phyloP scores from a whole-genome alignment of 495 filamentous ascomycete species.

The Lasiosphaeria hispida region DNA sequence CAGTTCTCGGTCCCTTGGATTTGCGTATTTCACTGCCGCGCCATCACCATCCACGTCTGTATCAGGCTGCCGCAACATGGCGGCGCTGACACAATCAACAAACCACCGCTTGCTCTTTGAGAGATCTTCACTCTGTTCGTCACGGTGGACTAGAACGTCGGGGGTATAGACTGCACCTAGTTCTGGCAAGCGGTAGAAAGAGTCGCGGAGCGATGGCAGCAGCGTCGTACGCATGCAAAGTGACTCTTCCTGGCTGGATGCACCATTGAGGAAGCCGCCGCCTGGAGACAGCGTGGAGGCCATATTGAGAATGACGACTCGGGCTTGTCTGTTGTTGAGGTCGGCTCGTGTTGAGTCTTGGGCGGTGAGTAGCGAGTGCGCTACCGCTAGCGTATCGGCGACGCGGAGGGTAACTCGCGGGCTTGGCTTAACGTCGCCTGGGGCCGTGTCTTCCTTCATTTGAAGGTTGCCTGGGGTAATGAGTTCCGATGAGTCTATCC shows the following conservation, averaged over 20 bases:
- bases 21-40: constrained; percentile 29
- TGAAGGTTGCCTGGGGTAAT: constrained; percentile 32
- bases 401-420: constrained; percentile 39
- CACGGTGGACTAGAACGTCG: constrained; percentile 37
- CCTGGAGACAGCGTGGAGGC: constrained; percentile 55
- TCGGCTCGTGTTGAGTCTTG: constrained; percentile 14
- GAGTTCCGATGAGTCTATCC: constrained; percentile 48
- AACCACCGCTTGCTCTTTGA: constrained; percentile 33
- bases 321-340: constrained; percentile 16
- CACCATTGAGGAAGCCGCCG: constrained; percentile 58
- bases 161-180: constrained; percentile 57
- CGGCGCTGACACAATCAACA: constrained; percentile 58
- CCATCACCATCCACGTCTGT: constrained; percentile 27
- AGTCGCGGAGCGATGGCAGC: constrained; percentile 48
- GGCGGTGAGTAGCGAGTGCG: constrained; percentile 20
- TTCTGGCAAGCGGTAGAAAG: constrained; percentile 56
- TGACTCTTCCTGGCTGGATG: constrained; percentile 63
- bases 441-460: constrained; percentile 1
- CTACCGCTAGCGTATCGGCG: constrained; percentile 50
- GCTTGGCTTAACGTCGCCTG: neutral
- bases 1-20: constrained; percentile 43
- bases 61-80: constrained; percentile 51
- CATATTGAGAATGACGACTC: constrained; percentile 59
- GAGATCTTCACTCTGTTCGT: constrained; percentile 4
- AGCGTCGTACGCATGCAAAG: constrained; percentile 65